Percentiles rank a stretch among this genome's conserved stretches.
phyloP scores from a whole-genome alignment of 225 moss, liverwort and hornwort species.

The Marchantia polymorpha region DNA sequence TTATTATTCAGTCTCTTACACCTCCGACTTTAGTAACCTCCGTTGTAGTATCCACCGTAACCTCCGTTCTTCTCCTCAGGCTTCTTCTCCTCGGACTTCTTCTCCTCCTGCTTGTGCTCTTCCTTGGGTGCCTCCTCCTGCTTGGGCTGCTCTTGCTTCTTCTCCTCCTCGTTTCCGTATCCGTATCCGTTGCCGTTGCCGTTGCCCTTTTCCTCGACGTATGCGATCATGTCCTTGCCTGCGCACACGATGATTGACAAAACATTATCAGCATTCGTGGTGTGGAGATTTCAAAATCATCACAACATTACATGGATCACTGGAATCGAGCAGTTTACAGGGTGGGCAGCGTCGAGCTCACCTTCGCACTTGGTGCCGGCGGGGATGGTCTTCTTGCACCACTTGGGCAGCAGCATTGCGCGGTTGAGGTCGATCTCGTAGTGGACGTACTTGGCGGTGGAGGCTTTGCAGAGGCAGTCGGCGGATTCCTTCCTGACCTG shows the following conservation, averaged over 20 bases:
- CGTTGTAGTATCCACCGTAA: too few relatives aligned
- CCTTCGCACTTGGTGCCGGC: neutral
- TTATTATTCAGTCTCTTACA: too few relatives aligned
- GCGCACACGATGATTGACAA: neutral
- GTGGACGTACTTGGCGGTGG: neutral
- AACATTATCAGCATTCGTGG: neutral
- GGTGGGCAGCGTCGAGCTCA: neutral
- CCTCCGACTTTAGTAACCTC: too few relatives aligned
- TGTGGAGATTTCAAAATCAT: neutral
- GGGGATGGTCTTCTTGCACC: neutral
- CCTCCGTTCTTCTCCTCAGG: too few relatives aligned
- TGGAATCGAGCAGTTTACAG: neutral
- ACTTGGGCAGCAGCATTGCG: neutral
- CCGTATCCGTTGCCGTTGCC: too few relatives aligned
- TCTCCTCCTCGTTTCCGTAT: too few relatives aligned
- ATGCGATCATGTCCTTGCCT: neutral
- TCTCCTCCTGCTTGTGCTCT: too few relatives aligned
- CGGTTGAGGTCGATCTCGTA: neutral
- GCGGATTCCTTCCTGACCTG: constrained; percentile 3
- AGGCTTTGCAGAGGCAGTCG: constrained; percentile 1
- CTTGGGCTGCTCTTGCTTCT: too few relatives aligned
- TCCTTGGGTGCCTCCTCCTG: too few relatives aligned
- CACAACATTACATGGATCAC: neutral
- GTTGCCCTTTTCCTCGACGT: neutral
- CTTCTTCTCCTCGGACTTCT: too few relatives aligned